A percentile compares a stretch with the other conserved stretches of the same genome.
Conservation (phyloP, 768 basidiomycete genomes). For the Leucocoprinus sp. region DNA sequence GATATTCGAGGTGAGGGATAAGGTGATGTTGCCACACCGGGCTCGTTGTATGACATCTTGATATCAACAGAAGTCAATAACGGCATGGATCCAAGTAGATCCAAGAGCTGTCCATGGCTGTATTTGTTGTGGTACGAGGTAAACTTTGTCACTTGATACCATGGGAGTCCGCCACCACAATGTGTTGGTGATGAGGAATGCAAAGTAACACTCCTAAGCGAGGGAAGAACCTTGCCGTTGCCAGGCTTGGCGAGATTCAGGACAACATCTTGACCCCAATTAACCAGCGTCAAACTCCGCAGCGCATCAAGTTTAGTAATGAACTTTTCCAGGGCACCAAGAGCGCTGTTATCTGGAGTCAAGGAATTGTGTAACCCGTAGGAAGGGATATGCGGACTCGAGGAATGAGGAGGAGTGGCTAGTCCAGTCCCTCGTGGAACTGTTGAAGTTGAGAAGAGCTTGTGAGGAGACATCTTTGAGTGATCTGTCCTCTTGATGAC, state of each 20-base stretch:
- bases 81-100: constrained; percentile 10
- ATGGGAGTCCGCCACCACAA: constrained; percentile 8
- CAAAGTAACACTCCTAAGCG: neutral
- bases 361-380: neutral
- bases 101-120: constrained; percentile 9
- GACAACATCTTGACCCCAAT: constrained; percentile 7
- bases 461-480: neutral
- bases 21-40: constrained; percentile 5
- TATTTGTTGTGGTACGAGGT: constrained; percentile 9
- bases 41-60: constrained; percentile 10
- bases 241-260: constrained; percentile 1
- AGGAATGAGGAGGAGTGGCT: constrained; percentile 6
- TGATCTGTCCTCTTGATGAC: constrained; percentile 10
- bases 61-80: constrained; percentile 6
- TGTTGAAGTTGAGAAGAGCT: constrained; percentile 1
- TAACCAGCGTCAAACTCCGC: constrained; percentile 8
- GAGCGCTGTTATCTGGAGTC: constrained; percentile 1
- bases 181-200: constrained; percentile 7
- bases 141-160: constrained; percentile 5
- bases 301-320: constrained; percentile 8
- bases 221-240: neutral
- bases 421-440: neutral
- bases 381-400: constrained; percentile 4
- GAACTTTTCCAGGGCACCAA: constrained; percentile 6
- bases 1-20: constrained; percentile 8